A percentile compares a stretch with the other conserved stretches of the same genome.
These are phyloP conservation scores for Aspergillus thermomutatus DNA, from an alignment of 2,329 filamentous ascomycete genomes.

Conservation along the genomic window DNA sequence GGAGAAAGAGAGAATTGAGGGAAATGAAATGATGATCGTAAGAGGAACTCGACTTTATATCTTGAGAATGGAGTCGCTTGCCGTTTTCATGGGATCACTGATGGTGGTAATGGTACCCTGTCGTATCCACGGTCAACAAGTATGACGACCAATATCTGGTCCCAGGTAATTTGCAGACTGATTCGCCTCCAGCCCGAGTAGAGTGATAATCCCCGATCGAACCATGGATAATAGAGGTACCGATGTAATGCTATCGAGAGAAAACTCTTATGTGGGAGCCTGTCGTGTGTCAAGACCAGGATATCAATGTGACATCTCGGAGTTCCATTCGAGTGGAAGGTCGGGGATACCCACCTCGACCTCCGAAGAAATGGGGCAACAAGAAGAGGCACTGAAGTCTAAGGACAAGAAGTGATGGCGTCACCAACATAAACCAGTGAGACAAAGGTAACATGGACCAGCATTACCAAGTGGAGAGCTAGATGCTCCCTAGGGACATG, in stretches of 20 bases:
- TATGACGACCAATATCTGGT: conserved; percentile 3
- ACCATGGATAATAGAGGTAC: conserved; percentile 19
- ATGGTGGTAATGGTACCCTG: conserved; percentile 21
- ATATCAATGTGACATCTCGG: conserved; percentile 28
- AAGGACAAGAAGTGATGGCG: conserved; percentile 8
- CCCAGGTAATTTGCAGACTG: not conserved
- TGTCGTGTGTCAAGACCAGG: conserved; percentile 5
- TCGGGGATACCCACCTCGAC: conserved; percentile 11
- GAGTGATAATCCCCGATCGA: conserved; percentile 20
- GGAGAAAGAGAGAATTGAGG: conserved; percentile 9
- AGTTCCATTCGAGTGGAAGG: conserved; percentile 21
- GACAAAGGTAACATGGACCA: not conserved
- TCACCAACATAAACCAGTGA: conserved; percentile 6
- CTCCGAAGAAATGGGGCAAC: conserved; percentile 1
- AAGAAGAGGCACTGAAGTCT: conserved; percentile 3
- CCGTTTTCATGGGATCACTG: conserved; percentile 13
- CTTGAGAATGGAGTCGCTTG: conserved; percentile 1
- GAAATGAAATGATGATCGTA: not conserved
- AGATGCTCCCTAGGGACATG: not conserved
- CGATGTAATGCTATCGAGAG: conserved; percentile 8
- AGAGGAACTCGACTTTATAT: conserved; percentile 25
- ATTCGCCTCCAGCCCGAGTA: not conserved
- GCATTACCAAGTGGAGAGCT: not conserved
- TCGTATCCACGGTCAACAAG: conserved; percentile 24
- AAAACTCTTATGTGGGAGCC: conserved; percentile 3